Evolutionary conservation across 345 rosid genomes (phyloP).

Genomic region (Toxicodendron radicans): DNA sequence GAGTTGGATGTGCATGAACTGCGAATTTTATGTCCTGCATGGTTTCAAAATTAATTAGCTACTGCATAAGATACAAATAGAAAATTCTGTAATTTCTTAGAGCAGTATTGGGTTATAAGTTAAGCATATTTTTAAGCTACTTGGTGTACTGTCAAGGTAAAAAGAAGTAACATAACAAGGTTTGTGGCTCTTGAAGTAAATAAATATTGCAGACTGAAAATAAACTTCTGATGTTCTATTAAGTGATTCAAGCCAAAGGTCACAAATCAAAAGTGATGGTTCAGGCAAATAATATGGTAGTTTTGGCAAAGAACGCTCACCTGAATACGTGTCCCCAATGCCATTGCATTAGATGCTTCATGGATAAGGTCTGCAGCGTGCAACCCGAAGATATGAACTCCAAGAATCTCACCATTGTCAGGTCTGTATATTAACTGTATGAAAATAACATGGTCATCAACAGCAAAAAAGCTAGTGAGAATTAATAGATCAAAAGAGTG

Average conservation of each 20-base stretch:
- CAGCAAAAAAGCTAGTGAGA: background rate
- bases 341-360: slow-evolving; percentile 98
- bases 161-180: background rate
- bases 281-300: background rate
- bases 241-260: background rate
- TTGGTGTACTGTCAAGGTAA: background rate
- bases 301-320: slow-evolving; percentile 33
- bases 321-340: slow-evolving; percentile 83
- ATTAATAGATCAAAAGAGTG: background rate
- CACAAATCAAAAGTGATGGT: background rate
- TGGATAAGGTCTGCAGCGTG: slow-evolving; percentile 99
- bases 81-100: background rate
- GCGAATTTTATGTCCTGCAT: slow-evolving; percentile 87
- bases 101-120: background rate
- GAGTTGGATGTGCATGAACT: slow-evolving; percentile 98
- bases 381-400: slow-evolving; percentile 95
- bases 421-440: slow-evolving; percentile 95
- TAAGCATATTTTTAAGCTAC: background rate
- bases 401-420: slow-evolving; percentile 93
- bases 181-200: background rate
- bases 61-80: no score
- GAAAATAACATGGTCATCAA: slow-evolving; percentile 12
- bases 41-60: background rate
- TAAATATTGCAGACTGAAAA: background rate
- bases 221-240: background rate